Base-by-base conservation (phyloP, 148 eudicot species). In the Silene uniflora region DNA sequence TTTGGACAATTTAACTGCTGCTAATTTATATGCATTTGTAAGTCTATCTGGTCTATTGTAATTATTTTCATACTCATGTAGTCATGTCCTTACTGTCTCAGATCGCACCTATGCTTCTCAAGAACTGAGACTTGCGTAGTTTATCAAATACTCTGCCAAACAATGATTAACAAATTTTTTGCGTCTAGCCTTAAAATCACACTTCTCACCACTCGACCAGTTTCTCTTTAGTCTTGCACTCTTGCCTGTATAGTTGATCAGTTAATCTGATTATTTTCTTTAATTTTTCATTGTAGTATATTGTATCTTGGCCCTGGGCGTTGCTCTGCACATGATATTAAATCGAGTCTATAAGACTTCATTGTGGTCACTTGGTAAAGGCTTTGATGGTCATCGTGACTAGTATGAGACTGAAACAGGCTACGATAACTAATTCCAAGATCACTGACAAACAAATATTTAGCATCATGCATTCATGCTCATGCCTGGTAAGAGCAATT, bases 1-100 rank as follows among this genome's bases (percentile, higher is more conserved):
- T 21, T 35, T 4, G 7, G 49, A 71, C 73, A 25, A 11, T 25
- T 49, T 29, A 46, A 14, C 21, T 16, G 55, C 21, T 16, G 55
- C 56, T 52, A 71, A 7, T 59, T 29, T 80, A 58, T 23, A 39
- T 55, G 60, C 58, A 72, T 55, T 67, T 69, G 56, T 44, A 44
- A 21, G 5, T 60, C 18, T 39, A 46, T 14, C 23, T 39, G 35
- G 46, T 73, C 16, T n/a, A 55, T 11, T 74, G 71, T 74, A 55
- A 68, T 61, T 73, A 79, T 16, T 19, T 23, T 39, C 7, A 10
- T 73, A 19, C 60, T 39, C 14, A 10, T 49, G 73, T 73, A 19
- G 46, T 39, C 14, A 10, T 49, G 73, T 69, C 39, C 8, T 54
- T 35, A 18, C 59, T 32, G 60, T 54, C 39, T 70, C 67, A 49